Base-by-base conservation (phyloP, 345 rosid species). In the Leavenworthia alabamica region DNA sequence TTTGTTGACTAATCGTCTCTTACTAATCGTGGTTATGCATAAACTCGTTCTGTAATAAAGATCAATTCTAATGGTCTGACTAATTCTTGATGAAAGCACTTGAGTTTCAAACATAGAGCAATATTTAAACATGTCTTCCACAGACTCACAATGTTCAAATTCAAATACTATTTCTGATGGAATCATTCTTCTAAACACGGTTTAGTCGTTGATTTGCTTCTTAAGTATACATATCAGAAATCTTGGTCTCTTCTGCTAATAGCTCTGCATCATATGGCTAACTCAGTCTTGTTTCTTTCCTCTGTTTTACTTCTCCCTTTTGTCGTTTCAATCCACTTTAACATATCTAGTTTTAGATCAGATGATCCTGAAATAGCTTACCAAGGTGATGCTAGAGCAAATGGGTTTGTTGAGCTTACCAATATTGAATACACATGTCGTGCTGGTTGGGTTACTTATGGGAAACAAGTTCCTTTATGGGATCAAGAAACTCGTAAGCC, bases 391-490 rank as follows among this genome's bases (percentile, higher is more conserved):
- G 71, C 75, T 24, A 58, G 0, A 22, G 55, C 71, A 8, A 42
- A 65, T 13, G 75, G 43, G 0, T 71, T 10, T 35, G 72, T 71
- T 5, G 75, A 71, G 44, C 57, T 71, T 29, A 49, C 50, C 53
- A 56, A 20, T 58, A 59, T 59, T 6, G 56, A 0, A 16, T 61
- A 35, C 63, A 66, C 62, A 2, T 9, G 63, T 32, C 66, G 76
- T 60, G 5, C 55, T 1, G 76, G 76, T 20, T 60, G 68, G 66
- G 76, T 26, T 29, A 58, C 72, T 4, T 72, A 72, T 47, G 62
- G 61, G 12, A 32, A 46, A 16, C 6, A 51, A 14, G 6, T 72
- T 6, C 76, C 56, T 9, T 4, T 72, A 16, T 72, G 72, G 72
- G 7, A 52, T 19, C 61, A 58, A 0, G 5, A 6, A 31, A 45